Evolutionary conservation across 1,284 basidiomycete genomes (phyloP), one percentile per base, ranked within the genome.

Genomic region (Macrocystidia cucumis): DNA sequence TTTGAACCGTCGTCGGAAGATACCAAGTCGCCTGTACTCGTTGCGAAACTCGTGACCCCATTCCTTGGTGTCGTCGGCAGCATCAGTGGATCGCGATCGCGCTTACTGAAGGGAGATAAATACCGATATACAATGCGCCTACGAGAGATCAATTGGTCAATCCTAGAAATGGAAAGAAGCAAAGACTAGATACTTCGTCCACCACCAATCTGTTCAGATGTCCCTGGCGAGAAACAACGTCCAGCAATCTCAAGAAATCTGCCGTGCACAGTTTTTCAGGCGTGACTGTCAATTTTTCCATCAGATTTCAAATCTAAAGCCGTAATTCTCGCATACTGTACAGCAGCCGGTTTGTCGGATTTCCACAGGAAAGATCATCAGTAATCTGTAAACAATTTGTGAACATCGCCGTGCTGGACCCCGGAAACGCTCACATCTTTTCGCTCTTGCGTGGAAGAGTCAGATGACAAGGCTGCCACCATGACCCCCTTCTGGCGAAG

Each of bases 111-210:
- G 16, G 20, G 26, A 0, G 11, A 22, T 13, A 6, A 20, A 48
- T 44, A 84, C 80, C n/a, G 83, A 85, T 38, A 91, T 88, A 43
- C 88, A 90, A 54, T 91, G 88, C 0, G 86, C 88, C 79, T 86
- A 37, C 28, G 31, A 24, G 28, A 23, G 11, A 7, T 25, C 3
- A 26, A 13, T 12, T 26, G 14, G 38, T 7, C 37, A 29, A 17
- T 11, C 9, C 21, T 12, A 22, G 24, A 27, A 16, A n/a, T 27
- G 11, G 25, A 29, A 17, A 17, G 24, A n/a, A 25, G 16, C 24
- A 28, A 23, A 13, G 2, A 29, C 19, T 17, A 45, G 63, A 37
- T 43, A 81, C 85, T 68, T 93, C 89, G 44, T 92, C 87, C 2
- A 90, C 68, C 3, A 91, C 84, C 12, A 91, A 57, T 3, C 86